Conservation (phyloP, 202 grass and related monocot species). For the Digitaria exilis region DNA sequence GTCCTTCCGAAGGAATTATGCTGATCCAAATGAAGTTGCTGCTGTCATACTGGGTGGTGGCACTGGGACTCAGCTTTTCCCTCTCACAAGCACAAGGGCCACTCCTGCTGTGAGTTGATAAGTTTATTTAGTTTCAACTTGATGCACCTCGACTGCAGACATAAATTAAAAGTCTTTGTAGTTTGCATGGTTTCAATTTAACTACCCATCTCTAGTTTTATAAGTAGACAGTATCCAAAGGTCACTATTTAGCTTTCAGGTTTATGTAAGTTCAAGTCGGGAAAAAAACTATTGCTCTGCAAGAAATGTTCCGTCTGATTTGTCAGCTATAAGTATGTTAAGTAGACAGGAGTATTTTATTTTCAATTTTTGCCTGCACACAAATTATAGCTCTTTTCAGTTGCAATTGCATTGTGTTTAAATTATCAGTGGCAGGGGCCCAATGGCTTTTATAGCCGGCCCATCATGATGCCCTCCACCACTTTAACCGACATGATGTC, state of each 20-base stretch:
- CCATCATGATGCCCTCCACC: conserved; percentile 28
- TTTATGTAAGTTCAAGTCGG: conserved; percentile 26
- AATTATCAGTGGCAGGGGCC: conserved; percentile 19
- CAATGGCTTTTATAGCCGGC: neutral
- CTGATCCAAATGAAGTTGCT: conserved; percentile 77
- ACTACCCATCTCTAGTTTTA: neutral
- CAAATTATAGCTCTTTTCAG: conserved; percentile 34
- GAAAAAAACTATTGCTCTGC: neutral
- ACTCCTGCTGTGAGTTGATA: conserved; percentile 77
- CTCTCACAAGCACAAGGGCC: conserved; percentile 89
- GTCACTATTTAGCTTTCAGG: neutral
- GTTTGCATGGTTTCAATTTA: neutral
- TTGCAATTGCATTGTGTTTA: neutral
- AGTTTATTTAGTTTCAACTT: neutral
- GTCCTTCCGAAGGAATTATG: conserved; percentile 54
- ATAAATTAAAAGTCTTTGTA: neutral
- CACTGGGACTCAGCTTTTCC: conserved; percentile 73
- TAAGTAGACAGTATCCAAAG: neutral
- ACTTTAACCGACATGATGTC: conserved; percentile 47
- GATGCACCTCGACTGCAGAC: neutral
- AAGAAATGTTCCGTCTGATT: neutral
- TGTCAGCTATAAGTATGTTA: conserved; percentile 9
- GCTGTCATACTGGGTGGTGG: conserved; percentile 88
- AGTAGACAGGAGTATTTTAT: neutral
- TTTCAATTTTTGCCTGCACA: neutral